These are phyloP conservation scores for Fusarium buharicum DNA, from an alignment of 2,329 filamentous ascomycete species.

Conservation along the genomic window DNA sequence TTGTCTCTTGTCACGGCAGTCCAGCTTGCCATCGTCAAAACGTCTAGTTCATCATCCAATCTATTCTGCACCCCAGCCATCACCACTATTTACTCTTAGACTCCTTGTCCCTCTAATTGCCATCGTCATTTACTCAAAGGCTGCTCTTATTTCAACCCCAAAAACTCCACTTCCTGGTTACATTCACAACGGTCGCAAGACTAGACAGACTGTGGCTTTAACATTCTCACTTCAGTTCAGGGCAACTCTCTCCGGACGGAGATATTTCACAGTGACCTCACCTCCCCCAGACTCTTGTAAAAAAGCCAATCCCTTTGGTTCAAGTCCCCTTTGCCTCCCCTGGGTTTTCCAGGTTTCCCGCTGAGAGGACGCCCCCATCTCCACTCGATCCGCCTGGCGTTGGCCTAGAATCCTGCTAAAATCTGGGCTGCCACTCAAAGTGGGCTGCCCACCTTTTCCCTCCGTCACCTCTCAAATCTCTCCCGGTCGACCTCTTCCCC, in stretches of 20 bases:
- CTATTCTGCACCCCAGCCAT: conserved; percentile 24
- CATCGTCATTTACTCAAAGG: conserved; percentile 22
- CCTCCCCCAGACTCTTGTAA: neutral
- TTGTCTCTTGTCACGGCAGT: neutral
- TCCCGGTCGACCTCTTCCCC: conserved; percentile 31
- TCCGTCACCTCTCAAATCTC: conserved; percentile 40
- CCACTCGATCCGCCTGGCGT: conserved; percentile 38
- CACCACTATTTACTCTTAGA: conserved; percentile 21
- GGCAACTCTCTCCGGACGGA: too few relatives aligned
- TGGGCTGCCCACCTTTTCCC: conserved; percentile 40
- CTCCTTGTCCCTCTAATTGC: conserved; percentile 1
- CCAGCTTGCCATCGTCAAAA: neutral
- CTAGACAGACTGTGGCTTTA: conserved; percentile 4
- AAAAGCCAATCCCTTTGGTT: neutral
- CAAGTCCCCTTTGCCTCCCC: neutral
- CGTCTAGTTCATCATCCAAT: conserved; percentile 15
- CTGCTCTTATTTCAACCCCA: neutral
- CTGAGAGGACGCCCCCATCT: conserved; percentile 35
- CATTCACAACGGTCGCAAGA: neutral
- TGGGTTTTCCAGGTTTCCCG: conserved; percentile 37
- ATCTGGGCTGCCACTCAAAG: conserved; percentile 39
- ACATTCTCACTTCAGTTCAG: neutral
- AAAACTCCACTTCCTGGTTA: neutral
- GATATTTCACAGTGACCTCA: conserved; percentile 33
- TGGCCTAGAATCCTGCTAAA: conserved; percentile 42